These are phyloP conservation scores for Boletus rubropictus DNA, from an alignment of 768 basidiomycete genomes.

Conservation along the genomic window DNA sequence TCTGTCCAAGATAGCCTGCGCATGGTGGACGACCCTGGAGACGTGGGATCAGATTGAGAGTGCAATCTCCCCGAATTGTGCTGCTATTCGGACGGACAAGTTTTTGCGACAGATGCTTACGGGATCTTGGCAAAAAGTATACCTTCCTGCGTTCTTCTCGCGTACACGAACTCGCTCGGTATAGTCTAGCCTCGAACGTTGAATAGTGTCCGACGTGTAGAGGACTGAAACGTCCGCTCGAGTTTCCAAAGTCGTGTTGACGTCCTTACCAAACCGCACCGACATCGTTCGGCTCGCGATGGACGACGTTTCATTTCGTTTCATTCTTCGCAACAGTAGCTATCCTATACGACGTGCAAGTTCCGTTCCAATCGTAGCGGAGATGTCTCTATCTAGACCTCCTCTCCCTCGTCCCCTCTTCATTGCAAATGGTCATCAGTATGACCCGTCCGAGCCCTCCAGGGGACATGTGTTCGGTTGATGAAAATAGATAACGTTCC, in stretches of 20 bases:
- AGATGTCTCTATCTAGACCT: slow-evolving; percentile 13
- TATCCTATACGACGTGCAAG: slow-evolving; percentile 23
- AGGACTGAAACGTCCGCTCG: slow-evolving; percentile 11
- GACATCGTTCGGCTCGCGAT: slow-evolving; percentile 1
- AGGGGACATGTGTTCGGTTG: slow-evolving; percentile 20
- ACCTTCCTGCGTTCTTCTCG: slow-evolving; percentile 12
- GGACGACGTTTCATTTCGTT: slow-evolving; percentile 41
- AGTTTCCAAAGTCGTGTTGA: neutral
- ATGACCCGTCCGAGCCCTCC: slow-evolving; percentile 20
- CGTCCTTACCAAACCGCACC: neutral
- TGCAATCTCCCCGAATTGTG: neutral
- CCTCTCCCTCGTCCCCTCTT: slow-evolving; percentile 8
- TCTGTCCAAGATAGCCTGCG: no score
- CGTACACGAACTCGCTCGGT: slow-evolving; percentile 4
- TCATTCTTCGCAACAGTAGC: slow-evolving; percentile 32
- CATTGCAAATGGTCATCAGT: slow-evolving; percentile 8
- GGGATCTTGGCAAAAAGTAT: slow-evolving; percentile 7
- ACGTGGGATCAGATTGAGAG: neutral
- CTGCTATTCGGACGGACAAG: slow-evolving; percentile 3
- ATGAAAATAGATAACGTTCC: slow-evolving; percentile 30
- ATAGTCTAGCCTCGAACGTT: slow-evolving; percentile 12
- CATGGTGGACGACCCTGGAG: slow-evolving; percentile 5
- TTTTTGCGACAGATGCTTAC: slow-evolving; percentile 13
- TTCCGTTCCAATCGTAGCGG: slow-evolving; percentile 17
- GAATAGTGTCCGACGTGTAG: neutral